A percentile compares a stretch with the other conserved stretches of the same genome.
Evolutionary conservation across 371 early-diverging fungal genomes (phyloP).

Genomic region (Mucor sp.): DNA sequence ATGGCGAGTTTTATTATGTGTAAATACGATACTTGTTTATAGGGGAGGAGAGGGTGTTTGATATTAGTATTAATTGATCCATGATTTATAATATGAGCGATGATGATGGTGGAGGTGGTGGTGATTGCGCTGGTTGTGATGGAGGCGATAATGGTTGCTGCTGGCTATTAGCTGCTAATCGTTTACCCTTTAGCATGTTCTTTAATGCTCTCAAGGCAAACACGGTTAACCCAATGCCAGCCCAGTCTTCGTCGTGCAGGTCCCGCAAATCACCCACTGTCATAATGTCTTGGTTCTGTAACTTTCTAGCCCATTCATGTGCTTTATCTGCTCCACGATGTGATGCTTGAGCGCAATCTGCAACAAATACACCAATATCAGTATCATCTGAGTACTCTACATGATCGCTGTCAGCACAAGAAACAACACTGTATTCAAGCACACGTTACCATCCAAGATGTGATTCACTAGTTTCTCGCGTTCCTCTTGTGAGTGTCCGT

Average conservation of each 20-base stretch:
- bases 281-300: constrained; percentile 81
- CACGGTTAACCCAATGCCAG: constrained; percentile 79
- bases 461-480: constrained; percentile 23
- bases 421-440: background rate
- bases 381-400: constrained; percentile 66
- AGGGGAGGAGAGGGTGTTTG: background rate
- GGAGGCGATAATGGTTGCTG: constrained; percentile 10
- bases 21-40: background rate
- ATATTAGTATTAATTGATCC: background rate
- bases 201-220: constrained; percentile 87
- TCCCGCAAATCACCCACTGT: constrained; percentile 82
- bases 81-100: background rate
- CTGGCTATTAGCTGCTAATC: constrained; percentile 21
- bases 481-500: constrained; percentile 10
- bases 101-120: background rate
- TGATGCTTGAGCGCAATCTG: constrained; percentile 66
- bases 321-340: constrained; percentile 77
- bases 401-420: background rate
- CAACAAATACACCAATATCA: constrained; percentile 72
- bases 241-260: constrained; percentile 82
- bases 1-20: background rate
- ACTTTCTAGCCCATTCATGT: constrained; percentile 72
- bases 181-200: constrained; percentile 72
- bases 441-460: constrained; percentile 27
- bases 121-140: background rate